phyloP scores from a whole-genome alignment of 2,329 filamentous ascomycete species.

The Chaetothyriales sp. region DNA sequence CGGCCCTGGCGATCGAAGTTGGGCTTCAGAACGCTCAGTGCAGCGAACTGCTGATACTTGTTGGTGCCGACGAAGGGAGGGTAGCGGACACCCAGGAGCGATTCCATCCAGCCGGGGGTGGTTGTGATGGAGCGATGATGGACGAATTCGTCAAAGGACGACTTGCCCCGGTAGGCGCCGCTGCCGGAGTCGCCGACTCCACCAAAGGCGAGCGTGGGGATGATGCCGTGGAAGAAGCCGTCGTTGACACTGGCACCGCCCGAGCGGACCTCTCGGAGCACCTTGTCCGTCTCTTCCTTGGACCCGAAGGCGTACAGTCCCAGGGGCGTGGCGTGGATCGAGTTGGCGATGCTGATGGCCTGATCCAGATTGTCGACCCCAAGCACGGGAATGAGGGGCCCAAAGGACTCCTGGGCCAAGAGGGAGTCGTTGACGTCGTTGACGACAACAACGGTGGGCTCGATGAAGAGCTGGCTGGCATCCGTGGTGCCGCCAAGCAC shows the following conservation, averaged over 20 bases:
- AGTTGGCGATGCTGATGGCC: slow-evolving; percentile 68
- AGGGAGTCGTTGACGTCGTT: slow-evolving; percentile 61
- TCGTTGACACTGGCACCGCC: slow-evolving; percentile 49
- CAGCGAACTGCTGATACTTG: slow-evolving; percentile 40
- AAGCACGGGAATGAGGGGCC: slow-evolving; percentile 76
- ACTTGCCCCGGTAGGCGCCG: slow-evolving; percentile 63
- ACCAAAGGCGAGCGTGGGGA: slow-evolving; percentile 64
- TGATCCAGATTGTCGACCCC: slow-evolving; percentile 68
- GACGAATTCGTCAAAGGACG: slow-evolving; percentile 50
- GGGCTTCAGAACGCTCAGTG: slow-evolving; percentile 39
- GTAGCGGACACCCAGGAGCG: slow-evolving; percentile 43
- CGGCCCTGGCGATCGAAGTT: slow-evolving; percentile 48
- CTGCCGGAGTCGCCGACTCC: slow-evolving; percentile 68
- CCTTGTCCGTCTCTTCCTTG: slow-evolving; percentile 61
- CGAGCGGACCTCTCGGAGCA: slow-evolving; percentile 50
- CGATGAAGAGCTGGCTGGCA: slow-evolving; percentile 67
- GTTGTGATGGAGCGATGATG: slow-evolving; percentile 46
- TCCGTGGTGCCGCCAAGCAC: slow-evolving; percentile 76
- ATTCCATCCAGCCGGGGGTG: slow-evolving; percentile 49
- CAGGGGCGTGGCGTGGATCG: slow-evolving; percentile 69
- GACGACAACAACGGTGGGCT: slow-evolving; percentile 83
- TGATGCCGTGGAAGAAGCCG: slow-evolving; percentile 55
- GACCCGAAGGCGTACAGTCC: slow-evolving; percentile 75
- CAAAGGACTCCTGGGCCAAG: slow-evolving; percentile 76
- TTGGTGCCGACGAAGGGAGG: slow-evolving; percentile 41